Base-by-base conservation (phyloP, 805 yeast species). In the Lipomyces oligophaga region DNA sequence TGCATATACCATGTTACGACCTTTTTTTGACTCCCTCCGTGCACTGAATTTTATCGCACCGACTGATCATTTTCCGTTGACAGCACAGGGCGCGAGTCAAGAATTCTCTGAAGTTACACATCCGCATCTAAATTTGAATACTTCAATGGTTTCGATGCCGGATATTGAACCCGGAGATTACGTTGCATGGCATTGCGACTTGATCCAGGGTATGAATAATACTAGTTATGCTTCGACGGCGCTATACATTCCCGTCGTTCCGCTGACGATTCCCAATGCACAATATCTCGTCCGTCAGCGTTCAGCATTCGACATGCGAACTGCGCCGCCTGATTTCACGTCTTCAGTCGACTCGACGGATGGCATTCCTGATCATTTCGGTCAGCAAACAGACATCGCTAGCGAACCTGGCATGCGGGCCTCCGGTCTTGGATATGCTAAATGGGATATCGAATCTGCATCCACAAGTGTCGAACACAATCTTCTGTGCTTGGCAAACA, bases 161-260 rank as follows among this genome's bases (percentile, higher is more conserved):
- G 53, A 60, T 15, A 71, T 71, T n/a, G 41, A 63, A 1, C 65
- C 72, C 10, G 76, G 76, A 4, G 75, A 71, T 55, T 63, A 60
- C 47, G 72, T 72, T 0, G 65, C 67, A 42, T 72, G 75, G 75
- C 76, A 72, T 45, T 63, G 68, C 43, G 76, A 71, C 49, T 41
- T 63, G 21, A 62, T 66, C 13, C 76, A 72, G 52, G 67, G 67
- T 10, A 74, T 72, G 21, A 75, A 72, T 42, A 62, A 54, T 3
- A 73, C 68, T 47, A 45, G 43, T 5, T 28, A 30, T 2, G 27
- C 41, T 6, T 69, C 68, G 47, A 68, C 76, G 3, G 60, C 68
- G 4, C 49, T 70, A 47, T 72, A 64, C 51, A 61, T 64, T 43
- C 70, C 72, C 1, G 61, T 65, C 1, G 59, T 62, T 13, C 75